phyloP scores from a whole-genome alignment of 169 alveolate genomes.

The Plasmodium vivax region DNA sequence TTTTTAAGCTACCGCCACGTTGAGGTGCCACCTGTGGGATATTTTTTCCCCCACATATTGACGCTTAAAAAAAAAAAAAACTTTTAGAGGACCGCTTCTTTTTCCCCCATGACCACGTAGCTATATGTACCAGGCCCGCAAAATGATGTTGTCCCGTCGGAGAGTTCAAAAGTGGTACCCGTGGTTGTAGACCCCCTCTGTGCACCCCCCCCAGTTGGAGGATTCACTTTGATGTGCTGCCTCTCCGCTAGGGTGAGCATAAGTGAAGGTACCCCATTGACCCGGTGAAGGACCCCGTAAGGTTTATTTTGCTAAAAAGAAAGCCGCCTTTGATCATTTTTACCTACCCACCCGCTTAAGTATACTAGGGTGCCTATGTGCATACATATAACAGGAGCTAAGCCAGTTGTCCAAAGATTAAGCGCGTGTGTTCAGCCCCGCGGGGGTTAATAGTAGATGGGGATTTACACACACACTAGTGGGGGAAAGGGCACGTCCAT shows the following conservation, averaged over 20 bases:
- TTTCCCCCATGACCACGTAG: neutral
- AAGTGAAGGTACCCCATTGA: neutral
- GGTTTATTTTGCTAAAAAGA: neutral
- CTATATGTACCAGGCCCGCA: neutral
- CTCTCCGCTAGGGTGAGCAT: neutral
- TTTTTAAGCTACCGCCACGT: neutral
- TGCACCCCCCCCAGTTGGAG: neutral
- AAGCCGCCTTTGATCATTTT: neutral
- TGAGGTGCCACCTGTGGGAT: neutral
- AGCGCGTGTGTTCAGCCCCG: neutral
- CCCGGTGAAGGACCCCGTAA: neutral
- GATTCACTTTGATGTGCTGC: neutral
- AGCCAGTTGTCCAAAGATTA: neutral
- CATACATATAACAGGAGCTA: neutral
- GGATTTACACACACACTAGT: neutral
- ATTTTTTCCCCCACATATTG: neutral
- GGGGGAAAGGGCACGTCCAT: neutral
- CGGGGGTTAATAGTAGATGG: neutral
- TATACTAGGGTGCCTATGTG: neutral
- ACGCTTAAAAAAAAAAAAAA: neutral
- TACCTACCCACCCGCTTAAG: neutral
- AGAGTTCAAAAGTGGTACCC: neutral
- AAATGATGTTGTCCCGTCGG: neutral
- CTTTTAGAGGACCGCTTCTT: neutral
- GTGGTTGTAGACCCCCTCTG: neutral